Percentiles rank a stretch among this genome's conserved stretches.
phyloP scores from a whole-genome alignment of 306 rosid genomes.

The Acacia acuminata region DNA sequence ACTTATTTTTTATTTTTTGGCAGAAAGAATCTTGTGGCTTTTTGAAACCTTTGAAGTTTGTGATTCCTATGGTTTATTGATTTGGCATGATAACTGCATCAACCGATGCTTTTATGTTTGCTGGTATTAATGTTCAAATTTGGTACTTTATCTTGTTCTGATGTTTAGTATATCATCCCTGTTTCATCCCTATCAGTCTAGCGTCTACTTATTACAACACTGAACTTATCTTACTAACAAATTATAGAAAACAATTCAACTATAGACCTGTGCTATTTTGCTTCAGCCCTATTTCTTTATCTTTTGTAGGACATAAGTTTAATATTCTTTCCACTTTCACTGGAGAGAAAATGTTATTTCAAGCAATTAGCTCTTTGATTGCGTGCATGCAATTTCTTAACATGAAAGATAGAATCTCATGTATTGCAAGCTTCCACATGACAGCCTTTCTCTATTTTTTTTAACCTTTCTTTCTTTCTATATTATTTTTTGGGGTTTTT shows the following conservation, averaged over 20 bases:
- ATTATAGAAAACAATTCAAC: conserved; percentile 9
- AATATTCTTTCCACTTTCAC: background rate
- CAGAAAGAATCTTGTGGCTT: conserved; percentile 5
- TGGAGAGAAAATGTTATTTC: background rate
- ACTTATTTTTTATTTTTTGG: background rate
- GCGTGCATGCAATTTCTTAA: conserved; percentile 16
- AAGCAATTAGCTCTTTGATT: conserved; percentile 9
- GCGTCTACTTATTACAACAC: background rate
- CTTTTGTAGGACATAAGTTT: background rate
- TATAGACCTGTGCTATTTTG: background rate
- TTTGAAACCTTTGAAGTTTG: conserved; percentile 18
- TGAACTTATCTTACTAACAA: background rate
- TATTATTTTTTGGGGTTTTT: background rate
- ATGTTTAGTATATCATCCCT: background rate
- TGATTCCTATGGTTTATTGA: conserved; percentile 27
- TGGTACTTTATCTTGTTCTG: background rate
- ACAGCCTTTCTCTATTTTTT: background rate
- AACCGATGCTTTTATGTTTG: background rate
- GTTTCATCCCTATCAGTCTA: background rate
- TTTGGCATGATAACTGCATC: conserved; percentile 18
- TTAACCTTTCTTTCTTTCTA: background rate
- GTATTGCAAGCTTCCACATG: background rate
- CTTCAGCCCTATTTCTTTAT: background rate
- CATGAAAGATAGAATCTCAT: background rate
- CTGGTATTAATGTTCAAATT: background rate